Evolutionary conservation across 352 stramenopile species (phyloP).

Genomic region (Pythium apleroticum): DNA sequence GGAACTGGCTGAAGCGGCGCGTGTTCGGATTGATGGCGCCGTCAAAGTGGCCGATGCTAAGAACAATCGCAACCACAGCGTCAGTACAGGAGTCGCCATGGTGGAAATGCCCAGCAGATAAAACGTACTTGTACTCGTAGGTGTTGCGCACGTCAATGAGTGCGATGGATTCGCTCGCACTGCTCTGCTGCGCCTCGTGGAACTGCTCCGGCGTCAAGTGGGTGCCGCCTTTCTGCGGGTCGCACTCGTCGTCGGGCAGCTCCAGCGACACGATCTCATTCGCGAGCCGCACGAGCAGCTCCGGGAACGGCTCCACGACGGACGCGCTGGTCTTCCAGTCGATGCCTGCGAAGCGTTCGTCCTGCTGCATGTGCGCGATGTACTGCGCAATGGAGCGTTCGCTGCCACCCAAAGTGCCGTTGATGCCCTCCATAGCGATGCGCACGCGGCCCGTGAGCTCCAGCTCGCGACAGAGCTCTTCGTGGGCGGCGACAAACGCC

Average conservation of each 20-base stretch:
- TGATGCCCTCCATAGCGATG: slow-evolving; percentile 83
- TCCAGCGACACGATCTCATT: slow-evolving; percentile 80
- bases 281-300: slow-evolving; percentile 66
- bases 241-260: slow-evolving; percentile 51
- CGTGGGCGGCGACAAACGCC: slow-evolving; percentile 40
- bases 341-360: slow-evolving; percentile 36
- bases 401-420: slow-evolving; percentile 74
- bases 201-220: slow-evolving; percentile 73
- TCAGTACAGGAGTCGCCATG: background rate
- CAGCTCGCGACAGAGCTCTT: slow-evolving; percentile 50
- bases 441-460: slow-evolving; percentile 70
- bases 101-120: background rate
- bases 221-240: slow-evolving; percentile 39
- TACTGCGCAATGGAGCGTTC: slow-evolving; percentile 53
- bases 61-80: background rate
- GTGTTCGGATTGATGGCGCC: slow-evolving; percentile 79
- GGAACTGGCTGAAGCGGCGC: slow-evolving; percentile 79
- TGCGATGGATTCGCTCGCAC: slow-evolving; percentile 31
- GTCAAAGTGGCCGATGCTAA: slow-evolving; percentile 71
- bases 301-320: slow-evolving; percentile 49
- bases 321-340: slow-evolving; percentile 86
- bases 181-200: slow-evolving; percentile 39
- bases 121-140: slow-evolving; percentile 76
- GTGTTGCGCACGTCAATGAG: slow-evolving; percentile 77
- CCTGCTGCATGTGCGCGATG: slow-evolving; percentile 50